Conservation (phyloP, 352 stramenopile genomes). For the Pythium apleroticum region DNA sequence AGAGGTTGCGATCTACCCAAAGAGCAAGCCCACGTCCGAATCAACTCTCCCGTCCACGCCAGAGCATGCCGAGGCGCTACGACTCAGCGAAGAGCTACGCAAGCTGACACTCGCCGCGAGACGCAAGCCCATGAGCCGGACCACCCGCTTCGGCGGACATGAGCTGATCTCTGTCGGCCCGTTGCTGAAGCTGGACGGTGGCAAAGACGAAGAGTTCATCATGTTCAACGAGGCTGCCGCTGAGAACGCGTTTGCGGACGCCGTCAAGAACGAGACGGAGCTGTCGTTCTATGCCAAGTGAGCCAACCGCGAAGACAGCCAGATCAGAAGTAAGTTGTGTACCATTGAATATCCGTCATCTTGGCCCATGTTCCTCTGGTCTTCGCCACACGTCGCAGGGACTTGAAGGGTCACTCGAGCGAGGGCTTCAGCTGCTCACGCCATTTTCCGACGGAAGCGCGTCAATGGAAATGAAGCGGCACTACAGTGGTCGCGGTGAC, state of each 20-base stretch:
- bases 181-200: conserved; percentile 77
- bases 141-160: conserved; percentile 27
- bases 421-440: neutral
- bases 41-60: neutral
- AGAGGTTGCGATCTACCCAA: conserved; percentile 48
- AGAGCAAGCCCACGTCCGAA: conserved; percentile 1
- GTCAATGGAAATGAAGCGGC: conserved; percentile 14
- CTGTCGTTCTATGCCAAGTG: conserved; percentile 76
- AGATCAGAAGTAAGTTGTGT: neutral
- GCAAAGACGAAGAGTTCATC: conserved; percentile 81
- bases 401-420: neutral
- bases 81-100: conserved; percentile 12
- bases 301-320: neutral
- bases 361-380: neutral
- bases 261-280: conserved; percentile 79
- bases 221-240: conserved; percentile 76
- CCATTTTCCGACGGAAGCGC: neutral
- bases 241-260: conserved; percentile 68
- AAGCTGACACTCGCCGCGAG: conserved; percentile 20
- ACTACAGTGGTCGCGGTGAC: neutral
- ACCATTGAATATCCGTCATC: neutral
- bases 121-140: conserved; percentile 1
- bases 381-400: neutral
- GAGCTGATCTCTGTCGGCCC: conserved; percentile 68
- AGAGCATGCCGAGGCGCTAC: neutral